A percentile compares a stretch with the other conserved stretches of the same genome.
Evolutionary conservation across 768 basidiomycete genomes (phyloP).

Genomic region (Hortiboletus campestris): DNA sequence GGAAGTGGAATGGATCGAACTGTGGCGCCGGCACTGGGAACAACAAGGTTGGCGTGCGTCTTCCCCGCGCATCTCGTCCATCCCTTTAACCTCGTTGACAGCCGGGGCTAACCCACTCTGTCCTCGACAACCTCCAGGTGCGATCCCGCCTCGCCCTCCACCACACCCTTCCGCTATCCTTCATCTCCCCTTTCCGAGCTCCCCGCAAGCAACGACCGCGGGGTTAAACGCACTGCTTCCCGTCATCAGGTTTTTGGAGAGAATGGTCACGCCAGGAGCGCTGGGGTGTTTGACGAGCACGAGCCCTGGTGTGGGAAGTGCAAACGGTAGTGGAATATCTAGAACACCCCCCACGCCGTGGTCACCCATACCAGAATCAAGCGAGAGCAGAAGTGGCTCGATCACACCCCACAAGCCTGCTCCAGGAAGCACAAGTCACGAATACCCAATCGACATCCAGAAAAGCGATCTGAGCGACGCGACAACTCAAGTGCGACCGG

Average conservation of each 20-base stretch:
- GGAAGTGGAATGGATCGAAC: conserved; percentile 64
- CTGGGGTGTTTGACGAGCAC: conserved; percentile 17
- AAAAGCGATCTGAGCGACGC: conserved; percentile 13
- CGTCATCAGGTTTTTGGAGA: conserved; percentile 67
- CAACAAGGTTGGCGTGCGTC: conserved; percentile 11
- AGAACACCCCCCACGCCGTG: conserved; percentile 15
- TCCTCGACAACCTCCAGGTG: not conserved
- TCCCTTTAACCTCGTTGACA: not conserved
- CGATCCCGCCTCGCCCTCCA: conserved; percentile 59
- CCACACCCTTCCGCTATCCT: conserved; percentile 70
- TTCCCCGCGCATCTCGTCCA: not conserved
- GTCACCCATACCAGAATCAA: conserved; percentile 17
- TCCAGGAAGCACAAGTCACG: conserved; percentile 3
- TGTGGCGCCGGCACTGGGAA: conserved; percentile 29
- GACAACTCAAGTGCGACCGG: conserved; percentile 13
- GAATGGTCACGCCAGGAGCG: conserved; percentile 50
- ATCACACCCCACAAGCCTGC: conserved; percentile 10
- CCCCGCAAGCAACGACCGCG: conserved; percentile 50
- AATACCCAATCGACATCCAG: conserved; percentile 14
- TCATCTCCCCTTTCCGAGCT: conserved; percentile 74
- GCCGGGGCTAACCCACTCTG: conserved; percentile 9
- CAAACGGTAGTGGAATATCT: conserved; percentile 2
- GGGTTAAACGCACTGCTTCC: conserved; percentile 61
- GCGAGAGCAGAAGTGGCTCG: conserved; percentile 20
- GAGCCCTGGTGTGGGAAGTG: not conserved